Base-by-base conservation (phyloP, 441 rosid genomes). In the Eutrema salsugineum region DNA sequence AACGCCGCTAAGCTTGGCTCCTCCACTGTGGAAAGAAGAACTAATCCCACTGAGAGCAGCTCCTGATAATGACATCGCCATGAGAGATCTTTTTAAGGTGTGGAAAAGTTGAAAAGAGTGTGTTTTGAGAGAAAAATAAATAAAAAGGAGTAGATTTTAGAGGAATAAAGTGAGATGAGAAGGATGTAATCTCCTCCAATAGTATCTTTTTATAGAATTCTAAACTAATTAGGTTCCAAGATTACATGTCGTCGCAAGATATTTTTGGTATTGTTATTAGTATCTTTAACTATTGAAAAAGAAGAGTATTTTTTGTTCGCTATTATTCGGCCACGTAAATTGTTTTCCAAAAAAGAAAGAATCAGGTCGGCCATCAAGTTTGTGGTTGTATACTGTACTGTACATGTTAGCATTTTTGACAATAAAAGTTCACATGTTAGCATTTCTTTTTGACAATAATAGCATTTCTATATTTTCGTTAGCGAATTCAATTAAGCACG, bases 51-150 rank as follows among this genome's bases (percentile, higher is more conserved):
- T 54, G 32, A 75, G 74, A 68, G 68, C 46, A 62, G 65, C 70
- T 62, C 78, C 74, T 36, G 78, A 75, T 28, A 75, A 62, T 36
- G 69, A 75, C 69, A 75, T 66, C 8, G 78, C 78, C 78, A 75
- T 75, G 24, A 47, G 39, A 49, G 17, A 20, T 33, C 11, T 33
- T 8, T 33, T 33, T 33, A 33, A 7, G 36, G 8, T 33, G 36
- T 33, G 0, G 0, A 9, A 14, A 30, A 5, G 5, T 4, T 4
- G 9, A 28, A 28, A 30, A 8, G n/a, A 10, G 10, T 51, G 7
- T 20, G 14, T 6, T 49, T 64, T 24, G 11, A 8, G 63, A 63
- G 57, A 20, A 5, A 54, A 62, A 33, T 14, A 63, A 22, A 33
- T 43, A 5, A 11, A n/a, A 46, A 44, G 56, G 65, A 55, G 1